phyloP scores from a whole-genome alignment of 805 yeast genomes.

The Candida manassasensis region DNA sequence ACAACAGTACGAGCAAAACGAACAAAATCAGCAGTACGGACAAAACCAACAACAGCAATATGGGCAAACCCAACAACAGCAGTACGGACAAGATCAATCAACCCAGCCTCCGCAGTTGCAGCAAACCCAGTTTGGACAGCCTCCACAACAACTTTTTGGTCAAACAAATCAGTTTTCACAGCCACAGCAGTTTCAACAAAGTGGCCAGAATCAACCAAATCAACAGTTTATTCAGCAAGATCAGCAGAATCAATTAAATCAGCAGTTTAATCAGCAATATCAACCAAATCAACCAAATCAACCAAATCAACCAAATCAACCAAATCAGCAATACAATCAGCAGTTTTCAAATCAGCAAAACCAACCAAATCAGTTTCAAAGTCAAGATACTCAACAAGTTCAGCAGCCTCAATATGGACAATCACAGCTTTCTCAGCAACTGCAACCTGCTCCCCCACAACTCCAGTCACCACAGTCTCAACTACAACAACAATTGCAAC shows the following conservation, averaged over 20 bases:
- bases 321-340: conserved; percentile 7
- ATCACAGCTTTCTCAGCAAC: neutral
- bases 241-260: neutral
- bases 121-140: conserved; percentile 3
- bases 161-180: conserved; percentile 2
- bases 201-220: neutral
- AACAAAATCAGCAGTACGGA: conserved; percentile 2
- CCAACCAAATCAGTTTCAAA: conserved; percentile 10
- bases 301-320: conserved; percentile 7
- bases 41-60: conserved; percentile 1
- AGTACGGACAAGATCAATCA: neutral
- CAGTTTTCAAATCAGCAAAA: conserved; percentile 1
- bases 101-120: neutral
- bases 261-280: conserved; percentile 6
- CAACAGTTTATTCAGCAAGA: conserved; percentile 5
- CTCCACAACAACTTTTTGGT: neutral
- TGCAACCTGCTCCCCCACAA: conserved; percentile 3
- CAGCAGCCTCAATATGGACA: conserved; percentile 2
- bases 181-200: conserved; percentile 7
- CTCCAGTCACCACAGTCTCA: neutral
- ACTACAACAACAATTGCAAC: conserved; percentile 1
- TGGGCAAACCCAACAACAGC: conserved; percentile 1
- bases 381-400: neutral
- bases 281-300: conserved; percentile 1
- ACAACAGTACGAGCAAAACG: neutral